These are phyloP conservation scores for Fusarium annulatum DNA, from an alignment of 2,329 filamentous ascomycete genomes.

Conservation along the genomic window DNA sequence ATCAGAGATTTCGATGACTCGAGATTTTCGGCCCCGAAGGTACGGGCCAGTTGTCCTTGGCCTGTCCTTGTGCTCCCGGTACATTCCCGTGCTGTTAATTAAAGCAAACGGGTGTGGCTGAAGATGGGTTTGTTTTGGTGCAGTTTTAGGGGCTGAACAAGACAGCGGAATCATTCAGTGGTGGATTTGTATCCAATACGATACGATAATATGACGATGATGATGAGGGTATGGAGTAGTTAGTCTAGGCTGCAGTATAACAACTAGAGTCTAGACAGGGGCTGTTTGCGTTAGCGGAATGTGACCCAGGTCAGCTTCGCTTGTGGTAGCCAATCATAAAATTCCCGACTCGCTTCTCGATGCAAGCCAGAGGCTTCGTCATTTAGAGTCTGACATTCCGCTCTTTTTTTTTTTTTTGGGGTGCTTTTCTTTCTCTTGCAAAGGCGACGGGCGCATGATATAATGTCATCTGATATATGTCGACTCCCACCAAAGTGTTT, in stretches of 20 bases:
- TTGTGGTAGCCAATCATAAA: constrained; percentile 46
- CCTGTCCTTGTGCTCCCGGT: neutral
- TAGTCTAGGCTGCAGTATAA: neutral
- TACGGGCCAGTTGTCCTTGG: neutral
- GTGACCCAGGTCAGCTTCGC: constrained; percentile 41
- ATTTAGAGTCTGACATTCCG: constrained; percentile 33
- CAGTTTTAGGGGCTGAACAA: neutral
- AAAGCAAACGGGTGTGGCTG: constrained; percentile 25
- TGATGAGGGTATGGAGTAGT: neutral
- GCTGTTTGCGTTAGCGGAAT: constrained; percentile 38
- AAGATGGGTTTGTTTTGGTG: neutral
- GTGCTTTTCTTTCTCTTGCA: neutral
- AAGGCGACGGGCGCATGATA: neutral
- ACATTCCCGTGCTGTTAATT: neutral
- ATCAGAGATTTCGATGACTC: neutral
- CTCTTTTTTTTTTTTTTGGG: neutral
- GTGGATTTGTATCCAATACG: neutral
- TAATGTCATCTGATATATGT: neutral
- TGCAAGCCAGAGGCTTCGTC: constrained; percentile 38
- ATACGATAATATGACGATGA: neutral
- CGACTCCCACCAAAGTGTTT: neutral
- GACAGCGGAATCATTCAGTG: neutral
- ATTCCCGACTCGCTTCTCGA: constrained; percentile 47
- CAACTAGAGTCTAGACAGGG: constrained; percentile 19
- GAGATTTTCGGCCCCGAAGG: constrained; percentile 20